Conservation (phyloP, 805 yeast genomes). For the Wickerhamomyces kurtzmanii region DNA sequence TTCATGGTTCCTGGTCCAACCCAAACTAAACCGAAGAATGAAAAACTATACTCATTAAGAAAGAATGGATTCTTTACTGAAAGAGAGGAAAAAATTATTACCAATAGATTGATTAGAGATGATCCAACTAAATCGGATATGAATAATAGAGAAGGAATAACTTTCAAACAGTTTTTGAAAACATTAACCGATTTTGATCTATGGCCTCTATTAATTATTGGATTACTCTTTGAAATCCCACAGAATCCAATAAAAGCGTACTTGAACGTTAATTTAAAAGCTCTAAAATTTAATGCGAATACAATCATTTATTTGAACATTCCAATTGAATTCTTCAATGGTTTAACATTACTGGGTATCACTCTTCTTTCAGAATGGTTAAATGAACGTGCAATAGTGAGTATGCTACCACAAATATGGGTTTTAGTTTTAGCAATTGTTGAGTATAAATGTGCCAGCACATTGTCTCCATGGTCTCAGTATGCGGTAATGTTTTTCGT, state of each 20-base stretch:
- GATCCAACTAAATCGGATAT: constrained; percentile 58
- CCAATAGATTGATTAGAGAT: constrained; percentile 48
- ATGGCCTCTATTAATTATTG: constrained; percentile 43
- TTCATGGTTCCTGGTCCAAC: too few relatives aligned
- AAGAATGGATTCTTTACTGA: constrained; percentile 44
- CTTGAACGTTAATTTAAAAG: constrained; percentile 36
- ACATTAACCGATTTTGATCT: constrained; percentile 39
- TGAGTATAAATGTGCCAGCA: constrained; percentile 27
- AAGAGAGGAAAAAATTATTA: constrained; percentile 46
- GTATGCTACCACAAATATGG: constrained; percentile 23
- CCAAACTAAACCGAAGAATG: too few relatives aligned
- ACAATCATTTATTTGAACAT: constrained; percentile 41
- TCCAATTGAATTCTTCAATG: constrained; percentile 32
- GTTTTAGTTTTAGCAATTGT: constrained; percentile 22
- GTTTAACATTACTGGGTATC: constrained; percentile 22
- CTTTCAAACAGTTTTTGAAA: constrained; percentile 25
- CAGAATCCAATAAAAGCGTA: constrained; percentile 27
- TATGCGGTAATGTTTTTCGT: constrained; percentile 22
- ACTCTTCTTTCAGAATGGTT: constrained; percentile 27
- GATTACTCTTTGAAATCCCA: constrained; percentile 32
- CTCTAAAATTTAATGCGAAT: constrained; percentile 42
- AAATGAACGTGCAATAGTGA: constrained; percentile 22
- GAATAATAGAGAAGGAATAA: constrained; percentile 49
- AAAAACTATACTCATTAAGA: too few relatives aligned
- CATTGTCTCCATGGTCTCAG: constrained; percentile 28